phyloP scores from a whole-genome alignment of 495 filamentous ascomycete genomes.

The Symbiotaphrina buchneri region DNA sequence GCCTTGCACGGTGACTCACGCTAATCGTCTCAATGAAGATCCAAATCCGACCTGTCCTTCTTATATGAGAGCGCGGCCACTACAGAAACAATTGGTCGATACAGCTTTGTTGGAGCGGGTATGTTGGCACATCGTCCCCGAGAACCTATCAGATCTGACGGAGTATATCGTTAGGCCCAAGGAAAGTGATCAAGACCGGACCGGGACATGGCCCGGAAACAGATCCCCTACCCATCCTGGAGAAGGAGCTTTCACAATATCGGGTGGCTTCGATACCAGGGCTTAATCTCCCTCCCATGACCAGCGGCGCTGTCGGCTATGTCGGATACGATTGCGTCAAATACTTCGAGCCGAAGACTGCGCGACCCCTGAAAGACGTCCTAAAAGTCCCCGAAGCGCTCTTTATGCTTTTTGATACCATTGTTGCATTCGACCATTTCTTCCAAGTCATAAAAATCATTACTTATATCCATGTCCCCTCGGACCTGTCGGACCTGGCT shows the following conservation, averaged over 20 bases:
- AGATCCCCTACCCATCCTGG: constrained; percentile 65
- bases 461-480: constrained; percentile 56
- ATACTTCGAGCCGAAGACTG: constrained; percentile 93
- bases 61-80: constrained; percentile 89
- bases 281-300: constrained; percentile 58
- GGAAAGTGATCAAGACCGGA: constrained; percentile 72
- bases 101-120: constrained; percentile 88
- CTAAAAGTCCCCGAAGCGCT: constrained; percentile 75
- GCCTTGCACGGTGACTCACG: constrained; percentile 2
- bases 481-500: constrained; percentile 17
- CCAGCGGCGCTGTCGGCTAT: constrained; percentile 85
- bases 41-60: constrained; percentile 46
- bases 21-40: constrained; percentile 12
- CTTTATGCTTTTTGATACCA: constrained; percentile 96
- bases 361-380: constrained; percentile 65
- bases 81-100: constrained; percentile 72
- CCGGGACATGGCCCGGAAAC: constrained; percentile 59
- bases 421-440: constrained; percentile 89
- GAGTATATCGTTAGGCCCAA: constrained; percentile 33
- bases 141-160: constrained; percentile 1
- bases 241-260: constrained; percentile 53
- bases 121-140: constrained; percentile 6
- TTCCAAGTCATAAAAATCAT: constrained; percentile 81
- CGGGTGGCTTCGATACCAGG: constrained; percentile 62
- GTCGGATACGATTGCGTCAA: constrained; percentile 92